Evolutionary conservation across 192 early-diverging fungal species (phyloP), one percentile per base, ranked within the genome.

Genomic region (Backusella sp.): DNA sequence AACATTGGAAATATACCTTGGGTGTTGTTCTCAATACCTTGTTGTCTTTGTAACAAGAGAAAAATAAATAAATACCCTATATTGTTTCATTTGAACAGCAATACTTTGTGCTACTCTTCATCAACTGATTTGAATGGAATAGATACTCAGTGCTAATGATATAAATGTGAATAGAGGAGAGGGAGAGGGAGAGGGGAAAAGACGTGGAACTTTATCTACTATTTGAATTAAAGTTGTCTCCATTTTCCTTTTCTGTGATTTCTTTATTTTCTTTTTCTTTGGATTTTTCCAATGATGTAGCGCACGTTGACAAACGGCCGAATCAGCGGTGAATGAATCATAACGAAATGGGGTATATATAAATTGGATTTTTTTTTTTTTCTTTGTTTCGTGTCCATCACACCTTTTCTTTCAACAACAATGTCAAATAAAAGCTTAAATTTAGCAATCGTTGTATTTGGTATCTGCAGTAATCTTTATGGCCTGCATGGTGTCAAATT

Each of bases 391-490:
- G 53, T 26, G n/a, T 21, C 11, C 9, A 56, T 56, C n/a, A 23
- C 6, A 28, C 1, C 12, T 26, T 59, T 28, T 62, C 28, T 23
- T 12, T 62, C 15, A 17, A 19, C 15, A 44, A 44, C 42, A 62
- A 62, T 62, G 56, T 28, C 56, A 62, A 62, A 62, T n/a, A 62
- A 62, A 62, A 62, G 35, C 19, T 68, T 28, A 44, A 71, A 71
- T 32, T 44, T 71, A 41, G 26, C 28, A 15, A 17, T 71, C 14
- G 70, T 71, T 7, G 42, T 41, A 6, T 21, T 44, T 30, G 70
- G 70, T 71, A 21, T 71, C n/a, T 71, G 70, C 28, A 28, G 26
- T 11, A 71, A 71, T 17, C 70, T 71, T 17, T 71, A 71, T 49
- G 70, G 42, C 9, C 17, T 71, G 28, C 15, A 71, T 49, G 39